Base-by-base conservation (phyloP, 2,329 filamentous ascomycete species). In the Tolypocladium cylindrosporum region DNA sequence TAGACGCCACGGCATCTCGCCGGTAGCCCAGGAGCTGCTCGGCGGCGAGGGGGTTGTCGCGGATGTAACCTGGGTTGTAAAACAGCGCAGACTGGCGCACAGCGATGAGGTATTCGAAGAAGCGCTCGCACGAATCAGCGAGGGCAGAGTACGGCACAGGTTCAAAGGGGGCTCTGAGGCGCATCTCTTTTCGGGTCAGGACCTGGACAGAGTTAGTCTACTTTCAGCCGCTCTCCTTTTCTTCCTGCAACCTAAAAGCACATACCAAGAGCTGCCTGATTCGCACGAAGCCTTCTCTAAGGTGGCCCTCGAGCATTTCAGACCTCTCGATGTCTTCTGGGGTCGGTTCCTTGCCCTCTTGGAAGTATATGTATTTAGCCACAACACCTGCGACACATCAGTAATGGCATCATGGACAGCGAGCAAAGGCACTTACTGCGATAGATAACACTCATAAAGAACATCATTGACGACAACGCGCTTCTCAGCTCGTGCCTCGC, bases 211-310 rank as follows among this genome's bases (percentile, higher is more conserved):
- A 56, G 8, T 48, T 14, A 52, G 48, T 37, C n/a, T 3, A 8
- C 21, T 19, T 31, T 8, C 10, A 16, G 10, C 48, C 31, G 31
- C 9, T 7, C 39, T 40, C 11, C 10, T 6, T 36, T 36, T 8
- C 10, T 10, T 10, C 21, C 10, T 16, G 1, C 10, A 14, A 1
- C 2, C 13, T 16, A 13, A 21, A 21, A 11, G 37, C 10, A 48
- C 62, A 64, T 62, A 79, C 79, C 58, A 84, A 67, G 11, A 85
- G 71, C 63, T 85, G 79, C 45, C 81, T 72, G 56, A 85, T 78
- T 48, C 82, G 71, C 8, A 84, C 78, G 54, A 85, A 84, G 4
- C 81, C 81, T 70, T 85, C 82, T 48, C 82, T 74, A n/a, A 85
- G 69, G 37, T 79, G 76, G 14, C 80, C 81, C 67, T 85, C 82